These are phyloP conservation scores for Cercospora nicotianae DNA, from an alignment of 2,329 filamentous ascomycete species.

Conservation along the genomic window DNA sequence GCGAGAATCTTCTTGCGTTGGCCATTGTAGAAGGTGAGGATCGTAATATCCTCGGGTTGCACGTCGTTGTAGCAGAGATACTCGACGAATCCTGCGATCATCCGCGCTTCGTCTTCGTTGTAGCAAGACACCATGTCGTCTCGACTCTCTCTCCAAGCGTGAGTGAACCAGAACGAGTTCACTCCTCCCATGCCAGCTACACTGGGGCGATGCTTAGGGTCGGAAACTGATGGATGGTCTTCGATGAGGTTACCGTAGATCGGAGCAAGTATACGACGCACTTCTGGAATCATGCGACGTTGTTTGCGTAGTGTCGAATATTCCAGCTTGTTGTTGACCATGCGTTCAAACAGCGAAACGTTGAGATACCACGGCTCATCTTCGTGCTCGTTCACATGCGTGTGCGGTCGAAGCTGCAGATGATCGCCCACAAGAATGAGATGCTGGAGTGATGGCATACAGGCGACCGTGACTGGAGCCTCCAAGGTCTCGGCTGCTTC, in stretches of 20 bases:
- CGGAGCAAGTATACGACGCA: slow-evolving; percentile 59
- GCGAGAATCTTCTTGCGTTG: slow-evolving; percentile 67
- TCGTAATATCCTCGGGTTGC: slow-evolving; percentile 63
- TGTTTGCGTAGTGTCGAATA: slow-evolving; percentile 68
- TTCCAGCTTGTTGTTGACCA: slow-evolving; percentile 65
- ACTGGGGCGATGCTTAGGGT: slow-evolving; percentile 47
- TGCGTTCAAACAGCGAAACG: slow-evolving; percentile 75
- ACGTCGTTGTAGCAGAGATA: slow-evolving; percentile 72
- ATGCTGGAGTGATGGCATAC: slow-evolving; percentile 63
- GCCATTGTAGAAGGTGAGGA: slow-evolving; percentile 86
- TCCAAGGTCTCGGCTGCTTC: slow-evolving; percentile 77
- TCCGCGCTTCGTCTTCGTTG: slow-evolving; percentile 71
- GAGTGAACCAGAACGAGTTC: slow-evolving; percentile 63
- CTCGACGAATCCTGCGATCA: slow-evolving; percentile 70
- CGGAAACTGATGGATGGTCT: slow-evolving; percentile 59
- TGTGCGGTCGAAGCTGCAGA: slow-evolving; percentile 69
- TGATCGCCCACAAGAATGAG: slow-evolving; percentile 76
- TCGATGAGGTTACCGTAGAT: slow-evolving; percentile 60
- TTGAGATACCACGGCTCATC: slow-evolving; percentile 65
- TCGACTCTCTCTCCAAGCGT: slow-evolving; percentile 63
- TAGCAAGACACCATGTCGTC: slow-evolving; percentile 65
- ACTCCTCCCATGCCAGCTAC: slow-evolving; percentile 64
- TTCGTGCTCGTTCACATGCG: slow-evolving; percentile 61
- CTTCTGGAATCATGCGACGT: slow-evolving; percentile 70
- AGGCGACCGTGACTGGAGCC: slow-evolving; percentile 60